These are phyloP conservation scores for Penicillium sp. DNA, from an alignment of 2,329 filamentous ascomycete genomes.

Conservation along the genomic window DNA sequence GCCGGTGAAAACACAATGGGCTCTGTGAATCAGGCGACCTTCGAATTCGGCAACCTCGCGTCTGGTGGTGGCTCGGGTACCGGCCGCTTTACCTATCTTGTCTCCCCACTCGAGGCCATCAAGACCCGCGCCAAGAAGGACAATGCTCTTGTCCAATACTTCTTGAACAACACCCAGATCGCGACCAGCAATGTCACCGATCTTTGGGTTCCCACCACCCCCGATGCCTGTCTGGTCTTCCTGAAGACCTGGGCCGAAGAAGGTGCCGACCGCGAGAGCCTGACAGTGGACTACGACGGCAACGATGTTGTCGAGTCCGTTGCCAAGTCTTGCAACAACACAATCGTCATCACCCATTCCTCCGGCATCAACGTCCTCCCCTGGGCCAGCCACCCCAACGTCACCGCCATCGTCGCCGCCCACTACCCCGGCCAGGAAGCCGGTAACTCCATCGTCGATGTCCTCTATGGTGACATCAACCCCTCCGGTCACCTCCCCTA, in stretches of 20 bases:
- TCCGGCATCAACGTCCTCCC: conserved; percentile 62
- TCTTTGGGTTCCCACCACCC: conserved; percentile 26
- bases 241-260: conserved; percentile 79
- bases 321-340: conserved; percentile 72
- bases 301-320: conserved; percentile 81
- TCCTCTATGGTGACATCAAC: conserved; percentile 79
- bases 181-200: conserved; percentile 1
- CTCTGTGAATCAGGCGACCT: conserved; percentile 10
- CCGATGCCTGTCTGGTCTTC: conserved; percentile 66
- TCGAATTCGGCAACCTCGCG: conserved; percentile 20
- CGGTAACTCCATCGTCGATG: conserved; percentile 74
- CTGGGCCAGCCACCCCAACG: conserved; percentile 19
- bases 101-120: conserved; percentile 32
- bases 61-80: conserved; percentile 21
- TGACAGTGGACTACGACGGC: conserved; percentile 69
- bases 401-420: conserved; percentile 78
- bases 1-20: conserved; percentile 39
- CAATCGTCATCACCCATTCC: conserved; percentile 82
- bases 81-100: conserved; percentile 26
- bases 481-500: conserved; percentile 77
- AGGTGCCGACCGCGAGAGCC: conserved; percentile 63
- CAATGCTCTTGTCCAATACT: conserved; percentile 24
- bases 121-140: conserved; percentile 24
- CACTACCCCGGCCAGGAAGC: conserved; percentile 81
- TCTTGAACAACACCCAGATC: conserved; percentile 24